A percentile compares a stretch with the other conserved stretches of the same genome.
phyloP scores from a whole-genome alignment of 306 rosid genomes.

The Sophora flavescens region DNA sequence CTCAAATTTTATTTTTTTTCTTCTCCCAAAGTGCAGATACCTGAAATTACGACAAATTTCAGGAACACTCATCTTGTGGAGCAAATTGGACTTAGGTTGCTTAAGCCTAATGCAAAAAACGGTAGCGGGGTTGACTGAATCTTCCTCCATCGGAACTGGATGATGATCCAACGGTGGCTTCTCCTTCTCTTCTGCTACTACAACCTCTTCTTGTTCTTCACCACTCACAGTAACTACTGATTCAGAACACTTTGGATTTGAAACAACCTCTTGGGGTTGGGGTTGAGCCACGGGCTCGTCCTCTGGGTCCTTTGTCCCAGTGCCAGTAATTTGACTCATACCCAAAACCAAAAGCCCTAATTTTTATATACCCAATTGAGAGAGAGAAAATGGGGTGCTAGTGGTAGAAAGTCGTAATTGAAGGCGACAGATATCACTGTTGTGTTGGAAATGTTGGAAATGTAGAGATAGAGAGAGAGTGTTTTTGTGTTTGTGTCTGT shows the following conservation, averaged over 20 bases:
- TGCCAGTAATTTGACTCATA: constrained; percentile 71
- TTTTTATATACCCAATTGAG: constrained; percentile 55
- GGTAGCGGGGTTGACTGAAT: constrained; percentile 68
- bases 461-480: constrained; percentile 52
- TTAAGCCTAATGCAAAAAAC: constrained; percentile 86
- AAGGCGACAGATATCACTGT: constrained; percentile 97
- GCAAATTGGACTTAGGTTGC: constrained; percentile 83
- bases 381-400: constrained; percentile 40
- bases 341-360: constrained; percentile 52
- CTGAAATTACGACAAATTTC: constrained; percentile 98
- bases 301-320: constrained; percentile 65
- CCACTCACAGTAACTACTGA: constrained; percentile 22
- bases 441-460: constrained; percentile 49
- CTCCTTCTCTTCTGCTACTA: constrained; percentile 17
- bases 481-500: constrained; percentile 64
- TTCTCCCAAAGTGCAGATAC: constrained; percentile 40
- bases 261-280: constrained; percentile 46
- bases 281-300: constrained; percentile 65
- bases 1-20: neutral
- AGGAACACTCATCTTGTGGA: constrained; percentile 94
- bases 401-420: constrained; percentile 97
- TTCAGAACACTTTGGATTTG: constrained; percentile 55
- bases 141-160: constrained; percentile 87
- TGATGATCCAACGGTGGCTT: constrained; percentile 52
- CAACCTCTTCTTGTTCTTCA: constrained; percentile 53